phyloP scores from a whole-genome alignment of 768 basidiomycete genomes.

The Pleurotus tuber-regium region DNA sequence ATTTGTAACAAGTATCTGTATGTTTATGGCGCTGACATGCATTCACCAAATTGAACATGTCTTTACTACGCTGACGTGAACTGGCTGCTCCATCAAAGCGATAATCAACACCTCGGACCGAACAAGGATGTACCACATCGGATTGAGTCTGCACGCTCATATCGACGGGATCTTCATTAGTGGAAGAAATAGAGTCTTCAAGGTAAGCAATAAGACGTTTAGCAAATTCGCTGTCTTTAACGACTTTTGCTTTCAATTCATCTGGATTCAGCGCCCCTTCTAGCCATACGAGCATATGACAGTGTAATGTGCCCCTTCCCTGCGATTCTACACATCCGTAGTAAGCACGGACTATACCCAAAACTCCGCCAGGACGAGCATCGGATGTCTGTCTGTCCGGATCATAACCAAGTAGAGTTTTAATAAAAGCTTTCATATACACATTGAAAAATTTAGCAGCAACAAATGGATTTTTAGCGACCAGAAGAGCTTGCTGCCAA shows the following conservation, averaged over 20 bases:
- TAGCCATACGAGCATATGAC: slow-evolving; percentile 41
- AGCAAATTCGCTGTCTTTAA: slow-evolving; percentile 18
- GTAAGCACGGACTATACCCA: slow-evolving; percentile 31
- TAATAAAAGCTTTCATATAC: slow-evolving; percentile 34
- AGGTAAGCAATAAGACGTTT: slow-evolving; percentile 18
- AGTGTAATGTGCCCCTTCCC: slow-evolving; percentile 36
- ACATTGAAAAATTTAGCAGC: slow-evolving; percentile 42
- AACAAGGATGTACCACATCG: slow-evolving; percentile 18
- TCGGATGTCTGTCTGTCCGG: slow-evolving; percentile 12
- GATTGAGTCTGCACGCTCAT: slow-evolving; percentile 5
- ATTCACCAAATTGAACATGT: slow-evolving; percentile 21
- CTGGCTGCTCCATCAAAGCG: not conserved
- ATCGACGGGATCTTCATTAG: slow-evolving; percentile 21
- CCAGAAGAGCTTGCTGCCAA: slow-evolving; percentile 27
- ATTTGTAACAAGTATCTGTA: slow-evolving; percentile 35
- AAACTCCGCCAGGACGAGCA: slow-evolving; percentile 20
- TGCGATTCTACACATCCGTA: slow-evolving; percentile 42
- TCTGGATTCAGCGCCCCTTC: slow-evolving; percentile 30
- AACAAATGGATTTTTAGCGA: slow-evolving; percentile 38
- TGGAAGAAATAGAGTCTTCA: slow-evolving; percentile 25
- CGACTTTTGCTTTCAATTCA: slow-evolving; percentile 19
- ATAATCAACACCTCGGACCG: slow-evolving; percentile 12
- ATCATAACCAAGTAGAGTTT: slow-evolving; percentile 24
- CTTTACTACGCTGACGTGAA: slow-evolving; percentile 12
- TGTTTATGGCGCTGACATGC: slow-evolving; percentile 33